Evolutionary conservation across 345 rosid genomes (phyloP).

Genomic region (Murraya paniculata): DNA sequence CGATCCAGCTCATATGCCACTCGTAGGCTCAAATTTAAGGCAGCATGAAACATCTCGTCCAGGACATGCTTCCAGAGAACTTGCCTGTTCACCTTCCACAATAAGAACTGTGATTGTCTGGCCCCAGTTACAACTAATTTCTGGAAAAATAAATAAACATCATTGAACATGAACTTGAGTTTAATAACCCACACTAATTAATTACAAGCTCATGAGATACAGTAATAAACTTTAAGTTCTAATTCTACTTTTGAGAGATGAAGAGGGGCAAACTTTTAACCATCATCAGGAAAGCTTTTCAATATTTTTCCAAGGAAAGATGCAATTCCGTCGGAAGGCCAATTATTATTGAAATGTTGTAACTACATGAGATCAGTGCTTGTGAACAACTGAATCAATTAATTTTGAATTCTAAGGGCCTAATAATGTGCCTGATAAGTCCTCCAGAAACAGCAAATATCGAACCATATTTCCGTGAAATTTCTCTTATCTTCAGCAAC

Average conservation of each 20-base stretch:
- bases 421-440: background rate
- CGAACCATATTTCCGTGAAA: background rate
- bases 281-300: background rate
- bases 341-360: background rate
- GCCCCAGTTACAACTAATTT: constrained; percentile 45
- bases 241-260: background rate
- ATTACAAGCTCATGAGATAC: background rate
- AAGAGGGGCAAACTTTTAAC: background rate
- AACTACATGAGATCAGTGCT: background rate
- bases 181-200: background rate
- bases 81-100: constrained; percentile 77
- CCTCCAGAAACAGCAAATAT: background rate
- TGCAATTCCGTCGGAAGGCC: background rate
- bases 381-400: background rate
- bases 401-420: background rate
- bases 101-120: constrained; percentile 32
- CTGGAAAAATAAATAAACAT: constrained; percentile 33
- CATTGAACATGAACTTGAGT: background rate
- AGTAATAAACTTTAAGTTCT: background rate
- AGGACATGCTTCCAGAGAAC: constrained; percentile 42
- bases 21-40: constrained; percentile 67
- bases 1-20: constrained; percentile 54
- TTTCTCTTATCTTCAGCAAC: background rate
- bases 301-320: background rate
- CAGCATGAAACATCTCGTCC: constrained; percentile 86